Conservation (phyloP, 352 stramenopile genomes). For the Globisporangium ultimum region DNA sequence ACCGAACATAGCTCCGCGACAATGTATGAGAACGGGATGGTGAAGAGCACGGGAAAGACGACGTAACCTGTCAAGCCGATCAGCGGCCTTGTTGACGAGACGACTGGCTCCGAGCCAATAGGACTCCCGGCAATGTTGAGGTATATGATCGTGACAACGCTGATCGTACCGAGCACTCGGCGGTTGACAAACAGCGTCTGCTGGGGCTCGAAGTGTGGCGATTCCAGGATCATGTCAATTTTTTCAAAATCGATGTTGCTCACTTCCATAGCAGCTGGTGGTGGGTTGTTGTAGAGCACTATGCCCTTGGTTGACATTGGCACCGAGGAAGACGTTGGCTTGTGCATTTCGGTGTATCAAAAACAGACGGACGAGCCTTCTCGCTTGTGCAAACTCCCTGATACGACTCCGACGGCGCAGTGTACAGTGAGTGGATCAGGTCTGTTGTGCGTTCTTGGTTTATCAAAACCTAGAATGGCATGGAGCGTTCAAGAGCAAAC, state of each 20-base stretch:
- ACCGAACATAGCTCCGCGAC: conserved; percentile 63
- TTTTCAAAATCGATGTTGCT: conserved; percentile 21
- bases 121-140: conserved; percentile 44
- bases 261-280: too few relatives aligned
- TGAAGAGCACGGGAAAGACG: conserved; percentile 62
- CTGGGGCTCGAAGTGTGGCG: conserved; percentile 3
- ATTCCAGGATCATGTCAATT: conserved; percentile 22
- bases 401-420: too few relatives aligned
- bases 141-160: conserved; percentile 47
- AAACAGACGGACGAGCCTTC: too few relatives aligned
- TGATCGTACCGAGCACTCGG: conserved; percentile 26
- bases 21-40: conserved; percentile 53
- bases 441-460: too few relatives aligned
- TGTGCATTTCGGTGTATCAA: too few relatives aligned
- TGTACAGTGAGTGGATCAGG: too few relatives aligned
- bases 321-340: too few relatives aligned
- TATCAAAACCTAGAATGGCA: too few relatives aligned
- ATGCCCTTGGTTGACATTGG: too few relatives aligned
- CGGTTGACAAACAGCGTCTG: conserved; percentile 4
- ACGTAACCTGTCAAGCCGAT: conserved; percentile 42
- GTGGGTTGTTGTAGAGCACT: too few relatives aligned
- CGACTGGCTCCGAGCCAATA: conserved; percentile 53
- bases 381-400: too few relatives aligned
- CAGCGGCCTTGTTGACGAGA: conserved; percentile 48
- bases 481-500: too few relatives aligned